Evolutionary conservation across 2,329 filamentous ascomycete genomes (phyloP), one percentile per base, ranked within the genome.

Genomic region (Clarireedia sp.): DNA sequence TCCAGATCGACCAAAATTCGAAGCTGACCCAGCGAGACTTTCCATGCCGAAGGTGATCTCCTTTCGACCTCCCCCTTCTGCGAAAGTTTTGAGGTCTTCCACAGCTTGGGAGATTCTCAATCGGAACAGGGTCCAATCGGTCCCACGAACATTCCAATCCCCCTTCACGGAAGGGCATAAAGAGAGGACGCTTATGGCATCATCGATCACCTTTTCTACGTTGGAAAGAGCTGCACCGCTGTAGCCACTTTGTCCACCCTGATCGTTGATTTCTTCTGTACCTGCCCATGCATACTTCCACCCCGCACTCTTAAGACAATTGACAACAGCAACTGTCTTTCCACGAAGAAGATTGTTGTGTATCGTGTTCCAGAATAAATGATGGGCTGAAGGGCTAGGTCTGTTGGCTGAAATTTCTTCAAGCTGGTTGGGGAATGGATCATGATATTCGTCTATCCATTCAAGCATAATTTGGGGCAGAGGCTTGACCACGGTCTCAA

Each of bases 311-410:
- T 78, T 80, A 48, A 97, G 75, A 26, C 95, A 71, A 47, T 78
- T 74, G n/a, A 86, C 76, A 1, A 86, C 85, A 43, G 82, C 81
- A 14, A 70, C 64, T 44, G 95, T 79, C 56, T 86, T 85, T 43
- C 91, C 92, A 47, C 90, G 86, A 24, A 95, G 75, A 21, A 91
- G 75, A 14, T 83, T 77, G 54, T 82, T 81, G 63, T 86, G 87
- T n/a, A 96, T 75, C 1, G 83, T 83, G 66, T 91, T 88, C 92
- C 92, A 97, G 71, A 90, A 97, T 37, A 87, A 75, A 24, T 78
- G 75, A 65, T 94, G 88, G 44, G 83, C 82, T 2, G 89, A 86
- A 21, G 90, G 89, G 57, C 87, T 87, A 0, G 88, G 87, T 46
- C 78, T 77, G 62, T 83, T 73, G 26, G 77, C 76, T 59, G 80